Base-by-base conservation (phyloP, 768 basidiomycete species). In the Cyclocybe cylindracea region DNA sequence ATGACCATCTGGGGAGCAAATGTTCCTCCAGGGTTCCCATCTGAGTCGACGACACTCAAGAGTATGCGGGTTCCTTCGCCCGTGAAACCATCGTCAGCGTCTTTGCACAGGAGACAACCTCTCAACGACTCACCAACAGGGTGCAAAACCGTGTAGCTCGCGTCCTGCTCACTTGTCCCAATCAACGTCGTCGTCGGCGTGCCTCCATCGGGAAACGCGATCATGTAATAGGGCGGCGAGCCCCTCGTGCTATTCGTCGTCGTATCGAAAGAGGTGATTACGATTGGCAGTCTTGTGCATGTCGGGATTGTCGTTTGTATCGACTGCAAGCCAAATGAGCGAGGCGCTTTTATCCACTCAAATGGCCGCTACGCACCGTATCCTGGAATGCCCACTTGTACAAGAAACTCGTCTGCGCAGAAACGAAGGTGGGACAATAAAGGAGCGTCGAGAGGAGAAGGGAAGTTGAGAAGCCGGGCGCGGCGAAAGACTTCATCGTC, bases 1-100 rank as follows among this genome's bases (percentile, higher is more conserved):
- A 78, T 66, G 5, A 68, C 71, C 46, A 65, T 74, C 36, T 73
- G 32, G 4, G 54, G 39, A 2, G 68, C 59, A 6, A 69, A 58
- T 33, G 74, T 62, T 7, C 78, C 79, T 0, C 75, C 76, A 0
- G 72, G 69, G 32, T 61, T 71, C 1, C 74, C 73, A 9, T 63
- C 56, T 5, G 77, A 65, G 56, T 82, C 78, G 10, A 76, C 63
- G 14, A 80, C 69, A 19, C 64, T 70, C 13, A 82, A 60, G 35
- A 80, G 51, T 9, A 82, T 52, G 18, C 63, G 65, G 3, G 76
- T 68, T 14, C 71, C 81, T 32, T 10, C n/a, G 46, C 7, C 37
- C 14, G 31, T n/a, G 31, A 39, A 16, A 24, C 24, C 24, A 24
- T 24, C 24, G 24, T 24, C 24, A 24, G 24, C 24, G 24, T 24